phyloP scores from a whole-genome alignment of 2,329 filamentous ascomycete genomes.

The Bipolaris oryzae region DNA sequence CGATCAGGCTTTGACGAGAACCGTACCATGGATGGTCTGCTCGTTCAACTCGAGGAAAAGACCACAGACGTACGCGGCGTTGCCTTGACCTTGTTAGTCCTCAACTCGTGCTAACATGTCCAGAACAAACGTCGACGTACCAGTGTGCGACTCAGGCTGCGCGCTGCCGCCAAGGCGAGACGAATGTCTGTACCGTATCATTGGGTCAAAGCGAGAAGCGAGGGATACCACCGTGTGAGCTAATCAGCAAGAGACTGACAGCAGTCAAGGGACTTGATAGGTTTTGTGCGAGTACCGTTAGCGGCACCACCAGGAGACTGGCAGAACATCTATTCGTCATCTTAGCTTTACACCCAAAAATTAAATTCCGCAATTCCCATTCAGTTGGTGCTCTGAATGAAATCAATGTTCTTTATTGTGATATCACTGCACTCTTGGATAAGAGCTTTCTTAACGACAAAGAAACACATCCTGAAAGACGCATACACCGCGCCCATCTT shows the following conservation, averaged over 20 bases:
- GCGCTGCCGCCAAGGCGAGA: conserved; percentile 30
- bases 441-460: not conserved
- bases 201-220: conserved; percentile 18
- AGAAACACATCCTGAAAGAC: not conserved
- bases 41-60: conserved; percentile 25
- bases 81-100: too few relatives aligned
- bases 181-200: conserved; percentile 31
- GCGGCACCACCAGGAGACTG: not conserved
- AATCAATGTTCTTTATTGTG: not conserved
- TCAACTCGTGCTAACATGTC: not conserved
- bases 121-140: conserved; percentile 32
- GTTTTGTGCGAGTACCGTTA: not conserved
- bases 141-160: conserved; percentile 31
- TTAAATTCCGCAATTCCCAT: not conserved
- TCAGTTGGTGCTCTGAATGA: not conserved
- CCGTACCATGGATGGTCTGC: conserved; percentile 25
- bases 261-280: too few relatives aligned
- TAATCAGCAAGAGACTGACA: not conserved
- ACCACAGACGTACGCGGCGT: conserved; percentile 14
- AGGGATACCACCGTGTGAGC: not conserved
- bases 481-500: not conserved
- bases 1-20: conserved; percentile 41
- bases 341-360: not conserved
- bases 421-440: not conserved
- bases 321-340: not conserved